Evolutionary conservation across 83 land plant species (phyloP), one percentile per base, ranked within the genome.

Genomic region (Picea engelmannii): DNA sequence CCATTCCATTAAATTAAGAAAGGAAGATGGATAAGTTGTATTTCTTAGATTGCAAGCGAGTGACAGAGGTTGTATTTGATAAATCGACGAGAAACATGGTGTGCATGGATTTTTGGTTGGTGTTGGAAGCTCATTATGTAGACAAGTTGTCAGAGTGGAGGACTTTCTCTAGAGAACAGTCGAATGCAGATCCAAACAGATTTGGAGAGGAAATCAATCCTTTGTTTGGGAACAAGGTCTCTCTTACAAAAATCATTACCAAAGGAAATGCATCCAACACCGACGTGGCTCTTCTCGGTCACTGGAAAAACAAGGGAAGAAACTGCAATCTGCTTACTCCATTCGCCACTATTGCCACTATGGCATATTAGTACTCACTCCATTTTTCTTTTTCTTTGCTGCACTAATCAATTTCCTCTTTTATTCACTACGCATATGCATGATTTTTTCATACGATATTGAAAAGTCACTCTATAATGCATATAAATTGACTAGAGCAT

Each of bases 121-220:
- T 88, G 64, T 79, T 88, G n/a, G 88, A 88, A 73, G 78, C 89
- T 58, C 89, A 85, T 59, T 79, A 55, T 16, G 80, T 88, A 2
- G 89, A 88, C 64, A 89, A 85, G 80, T 82, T 66, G 10, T 85
- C 89, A 6, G 89, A 88, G 66, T 88, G 89, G 89, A 61, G 89
- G 17, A 85, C 89, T 2, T 88, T 88, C 38, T 25, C 74, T 25
- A 68, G 84, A 42, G 89, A 88, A 27, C 82, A 85, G 9, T 62
- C 75, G 15, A 78, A 71, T 49, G 79, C 80, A 27, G 89, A 86
- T 60, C 88, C 88, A 11, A 79, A 71, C 55, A 83, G 88, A 25
- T 83, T 86, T 12, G 88, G 88, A 47, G 88, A 82, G n/a, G 85
- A 83, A 10, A 80, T 84, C 5, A 86, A 86, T 59, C 88, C 88